Percentiles rank a stretch among this genome's conserved stretches.
Conservation (phyloP, 2,329 filamentous ascomycete genomes). For the Fonsecaea nubica region DNA sequence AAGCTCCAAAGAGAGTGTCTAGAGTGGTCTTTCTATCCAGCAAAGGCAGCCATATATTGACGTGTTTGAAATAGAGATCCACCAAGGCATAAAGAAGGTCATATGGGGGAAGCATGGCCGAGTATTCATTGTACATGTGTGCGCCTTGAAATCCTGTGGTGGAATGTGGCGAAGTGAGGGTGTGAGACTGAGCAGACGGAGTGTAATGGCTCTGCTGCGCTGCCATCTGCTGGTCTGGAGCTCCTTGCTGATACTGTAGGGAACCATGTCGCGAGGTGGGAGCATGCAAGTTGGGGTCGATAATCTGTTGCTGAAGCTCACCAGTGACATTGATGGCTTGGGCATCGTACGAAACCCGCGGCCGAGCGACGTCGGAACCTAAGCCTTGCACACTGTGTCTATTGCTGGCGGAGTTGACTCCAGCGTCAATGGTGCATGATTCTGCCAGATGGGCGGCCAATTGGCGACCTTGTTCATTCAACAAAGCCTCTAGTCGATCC, state of each 20-base stretch:
- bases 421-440: constrained; percentile 29
- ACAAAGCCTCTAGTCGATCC: constrained; percentile 59
- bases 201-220: constrained; percentile 35
- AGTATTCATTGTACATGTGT: constrained; percentile 45
- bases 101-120: constrained; percentile 67
- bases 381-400: constrained; percentile 12
- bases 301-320: constrained; percentile 32
- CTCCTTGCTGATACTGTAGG: constrained; percentile 30
- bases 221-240: constrained; percentile 24
- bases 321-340: constrained; percentile 19
- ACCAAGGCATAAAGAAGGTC: constrained; percentile 75
- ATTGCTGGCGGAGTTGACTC: neutral
- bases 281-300: constrained; percentile 35
- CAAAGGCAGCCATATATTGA: constrained; percentile 87
- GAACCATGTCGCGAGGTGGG: constrained; percentile 35
- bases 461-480: constrained; percentile 39
- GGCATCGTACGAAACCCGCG: constrained; percentile 26
- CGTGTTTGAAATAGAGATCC: constrained; percentile 78
- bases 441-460: constrained; percentile 38
- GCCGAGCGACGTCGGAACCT: constrained; percentile 15
- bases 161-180: constrained; percentile 39
- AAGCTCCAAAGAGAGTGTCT: constrained; percentile 79
- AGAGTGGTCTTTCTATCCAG: constrained; percentile 83
- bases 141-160: constrained; percentile 30
- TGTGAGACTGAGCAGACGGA: constrained; percentile 35